Evolutionary conservation across 352 stramenopile species (phyloP).

Genomic region (Globisporangium cederbergense): DNA sequence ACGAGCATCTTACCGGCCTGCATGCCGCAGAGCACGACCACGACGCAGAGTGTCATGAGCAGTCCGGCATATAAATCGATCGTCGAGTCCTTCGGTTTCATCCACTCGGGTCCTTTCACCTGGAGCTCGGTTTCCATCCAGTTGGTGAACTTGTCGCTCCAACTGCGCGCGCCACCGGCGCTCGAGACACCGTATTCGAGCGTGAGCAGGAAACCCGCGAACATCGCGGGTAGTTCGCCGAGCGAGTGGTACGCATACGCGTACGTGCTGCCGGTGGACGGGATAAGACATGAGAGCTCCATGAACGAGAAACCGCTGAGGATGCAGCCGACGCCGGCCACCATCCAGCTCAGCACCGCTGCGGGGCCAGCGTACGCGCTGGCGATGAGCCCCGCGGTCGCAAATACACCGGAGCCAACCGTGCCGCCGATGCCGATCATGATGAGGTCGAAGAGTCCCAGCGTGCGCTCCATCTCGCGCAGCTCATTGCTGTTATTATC

Average conservation of each 20-base stretch:
- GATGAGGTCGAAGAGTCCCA: constrained; percentile 91
- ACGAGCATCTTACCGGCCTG: constrained; percentile 87
- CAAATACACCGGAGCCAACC: constrained; percentile 93
- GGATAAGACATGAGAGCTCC: constrained; percentile 87
- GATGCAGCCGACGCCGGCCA: constrained; percentile 78
- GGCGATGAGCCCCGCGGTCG: constrained; percentile 70
- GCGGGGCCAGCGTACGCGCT: constrained; percentile 66
- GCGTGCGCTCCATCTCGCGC: constrained; percentile 44
- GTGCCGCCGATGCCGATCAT: constrained; percentile 93
- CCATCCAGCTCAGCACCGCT: constrained; percentile 80
- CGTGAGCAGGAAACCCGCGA: constrained; percentile 87
- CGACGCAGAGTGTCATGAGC: constrained; percentile 63
- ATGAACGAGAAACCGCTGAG: constrained; percentile 89
- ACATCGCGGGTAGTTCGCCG: constrained; percentile 89
- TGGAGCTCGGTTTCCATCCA: constrained; percentile 64
- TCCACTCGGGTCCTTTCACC: constrained; percentile 43
- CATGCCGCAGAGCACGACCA: constrained; percentile 79
- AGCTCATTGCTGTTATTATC: not conserved
- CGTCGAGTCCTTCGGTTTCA: constrained; percentile 59
- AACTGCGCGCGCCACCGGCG: constrained; percentile 88
- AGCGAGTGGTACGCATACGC: constrained; percentile 92
- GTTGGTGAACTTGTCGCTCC: constrained; percentile 92
- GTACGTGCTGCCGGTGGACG: constrained; percentile 90
- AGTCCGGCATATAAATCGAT: constrained; percentile 76
- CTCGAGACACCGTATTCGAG: constrained; percentile 93